Base-by-base conservation (phyloP, 2,329 filamentous ascomycete genomes). In the Diaporthe helianthi region DNA sequence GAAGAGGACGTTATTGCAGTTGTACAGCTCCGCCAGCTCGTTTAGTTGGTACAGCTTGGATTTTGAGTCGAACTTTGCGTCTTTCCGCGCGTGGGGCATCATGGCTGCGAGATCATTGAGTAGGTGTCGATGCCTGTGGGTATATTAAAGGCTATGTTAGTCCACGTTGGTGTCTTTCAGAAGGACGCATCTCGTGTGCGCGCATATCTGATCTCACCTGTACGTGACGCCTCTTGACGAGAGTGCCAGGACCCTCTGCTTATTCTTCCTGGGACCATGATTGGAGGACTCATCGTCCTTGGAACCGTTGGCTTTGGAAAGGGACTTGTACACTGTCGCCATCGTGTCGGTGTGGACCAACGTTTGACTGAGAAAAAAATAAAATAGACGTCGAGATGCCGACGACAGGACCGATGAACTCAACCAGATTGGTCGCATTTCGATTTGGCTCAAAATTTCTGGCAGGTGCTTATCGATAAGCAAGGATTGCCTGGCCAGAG, bases 11-110 rank as follows among this genome's bases (percentile, higher is more conserved):
- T 94, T 93, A 83, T 95, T 95, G 87, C 92, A 95, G 79, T 93
- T 94, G 84, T 94, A 93, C 36, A 95, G 86, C 73, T 91, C 89
- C 46, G 87, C 87, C 49, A 83, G 77, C 76, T 94, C 93, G 82
- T 96, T 96, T 64, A 97, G 87, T 78, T 92, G 85, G 86, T 89
- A 87, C 75, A 94, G 86, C 84, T 96, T 94, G 46, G 93, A 94
- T 83, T 98, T 98, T 65, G 93, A 96, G 80, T 99, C 96, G 74
- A 98, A 93, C 82, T 99, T 99, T 75, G 92, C 93, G 79, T 99
- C 96, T 83, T 97, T 97, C 77, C 93, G 90, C 73, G 91, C 90
- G 80, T 99, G 96, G 2, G 96, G 96, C 73, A 99, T 90, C 80
- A 99, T 90, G 36, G 92, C 87, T 69, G 93, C 89, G 58, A 99